Conservation (phyloP, 148 eudicot species). For the Chenopodium album region DNA sequence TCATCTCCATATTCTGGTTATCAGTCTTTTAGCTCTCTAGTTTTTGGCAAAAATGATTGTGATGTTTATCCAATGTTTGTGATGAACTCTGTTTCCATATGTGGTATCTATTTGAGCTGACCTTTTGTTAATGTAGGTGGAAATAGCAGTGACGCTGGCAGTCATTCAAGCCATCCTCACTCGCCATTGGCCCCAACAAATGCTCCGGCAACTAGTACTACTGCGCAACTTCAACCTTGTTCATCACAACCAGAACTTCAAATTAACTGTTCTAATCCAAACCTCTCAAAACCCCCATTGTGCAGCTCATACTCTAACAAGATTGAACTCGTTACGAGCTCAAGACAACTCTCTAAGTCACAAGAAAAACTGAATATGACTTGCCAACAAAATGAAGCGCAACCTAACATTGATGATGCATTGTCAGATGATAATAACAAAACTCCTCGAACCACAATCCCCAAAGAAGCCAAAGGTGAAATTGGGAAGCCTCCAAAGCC, state of each 20-base stretch:
- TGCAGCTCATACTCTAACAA: slow-evolving; percentile 4
- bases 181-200: slow-evolving; percentile 12
- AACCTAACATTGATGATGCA: not conserved
- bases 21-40: not conserved
- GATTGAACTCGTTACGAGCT: not conserved
- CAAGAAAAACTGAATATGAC: not conserved
- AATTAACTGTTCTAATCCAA: slow-evolving; percentile 3
- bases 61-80: not conserved
- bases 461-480: slow-evolving; percentile 16
- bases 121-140: slow-evolving; percentile 23
- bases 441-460: slow-evolving; percentile 14
- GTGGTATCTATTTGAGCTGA: not conserved
- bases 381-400: not conserved
- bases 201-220: slow-evolving; percentile 6
- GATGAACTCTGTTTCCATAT: not conserved
- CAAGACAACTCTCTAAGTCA: slow-evolving; percentile 7
- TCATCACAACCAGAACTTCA: slow-evolving; percentile 1
- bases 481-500: slow-evolving; percentile 44
- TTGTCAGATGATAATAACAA: slow-evolving; percentile 2
- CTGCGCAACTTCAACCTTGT: slow-evolving; percentile 15
- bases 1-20: not conserved
- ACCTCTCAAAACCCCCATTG: not conserved
- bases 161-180: slow-evolving; percentile 39
- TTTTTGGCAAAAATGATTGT: not conserved
- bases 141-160: slow-evolving; percentile 42